phyloP scores from a whole-genome alignment of 2,329 filamentous ascomycete species.

The Alternaria infectoria region DNA sequence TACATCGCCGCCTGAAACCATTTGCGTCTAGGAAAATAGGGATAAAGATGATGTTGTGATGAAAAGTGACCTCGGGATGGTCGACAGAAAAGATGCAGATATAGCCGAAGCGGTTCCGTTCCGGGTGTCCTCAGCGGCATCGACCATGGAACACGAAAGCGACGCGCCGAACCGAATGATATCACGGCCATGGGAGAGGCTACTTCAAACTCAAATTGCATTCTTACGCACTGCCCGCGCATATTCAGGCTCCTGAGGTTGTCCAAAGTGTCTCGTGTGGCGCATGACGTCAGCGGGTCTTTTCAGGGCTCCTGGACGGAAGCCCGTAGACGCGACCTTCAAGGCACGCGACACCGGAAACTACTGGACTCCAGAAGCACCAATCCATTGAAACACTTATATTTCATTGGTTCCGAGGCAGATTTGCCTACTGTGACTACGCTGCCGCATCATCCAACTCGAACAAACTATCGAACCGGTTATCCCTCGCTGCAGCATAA shows the following conservation, averaged over 20 bases:
- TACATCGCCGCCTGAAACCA: constrained; percentile 42
- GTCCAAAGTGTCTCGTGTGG: neutral
- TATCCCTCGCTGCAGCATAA: constrained; percentile 51
- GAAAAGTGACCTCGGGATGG: constrained; percentile 10
- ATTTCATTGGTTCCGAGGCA: neutral
- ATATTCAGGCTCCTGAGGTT: neutral
- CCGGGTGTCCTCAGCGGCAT: constrained; percentile 1
- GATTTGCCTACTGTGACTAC: neutral
- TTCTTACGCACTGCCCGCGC: neutral
- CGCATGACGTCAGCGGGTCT: neutral
- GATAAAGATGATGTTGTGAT: constrained; percentile 18
- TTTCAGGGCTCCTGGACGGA: neutral
- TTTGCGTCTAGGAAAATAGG: constrained; percentile 16
- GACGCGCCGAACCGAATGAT: neutral
- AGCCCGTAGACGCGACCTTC: neutral
- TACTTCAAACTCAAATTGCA: neutral
- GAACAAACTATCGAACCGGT: constrained; percentile 49
- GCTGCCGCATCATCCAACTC: constrained; percentile 2
- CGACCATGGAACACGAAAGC: neutral
- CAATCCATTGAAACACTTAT: neutral
- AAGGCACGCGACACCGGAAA: neutral
- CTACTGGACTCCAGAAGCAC: neutral
- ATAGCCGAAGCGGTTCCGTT: constrained; percentile 4
- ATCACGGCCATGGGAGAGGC: neutral
- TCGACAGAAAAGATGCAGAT: constrained; percentile 12